A percentile compares a stretch with the other conserved stretches of the same genome.
Conservation (phyloP, 2,329 filamentous ascomycete species). For the Aspergillus sp. region DNA sequence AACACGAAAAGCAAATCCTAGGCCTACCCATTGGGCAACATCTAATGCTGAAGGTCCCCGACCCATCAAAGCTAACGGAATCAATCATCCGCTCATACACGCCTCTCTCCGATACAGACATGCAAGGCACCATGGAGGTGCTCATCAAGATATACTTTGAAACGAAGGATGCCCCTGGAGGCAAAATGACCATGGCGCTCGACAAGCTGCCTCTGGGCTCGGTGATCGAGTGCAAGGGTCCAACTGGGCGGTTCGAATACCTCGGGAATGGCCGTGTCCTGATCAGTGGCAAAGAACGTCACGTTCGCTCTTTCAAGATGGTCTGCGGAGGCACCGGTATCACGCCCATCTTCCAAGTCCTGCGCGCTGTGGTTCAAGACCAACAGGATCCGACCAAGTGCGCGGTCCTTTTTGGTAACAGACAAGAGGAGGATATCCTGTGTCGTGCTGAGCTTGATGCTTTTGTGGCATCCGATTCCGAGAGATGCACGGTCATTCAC, state of each 20-base stretch:
- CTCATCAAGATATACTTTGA: conserved; percentile 81
- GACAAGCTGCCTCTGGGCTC: conserved; percentile 71
- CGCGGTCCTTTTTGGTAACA: conserved; percentile 75
- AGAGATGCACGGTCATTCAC: conserved; percentile 64
- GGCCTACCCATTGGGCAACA: conserved; percentile 85
- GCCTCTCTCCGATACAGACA: conserved; percentile 66
- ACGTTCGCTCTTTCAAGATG: conserved; percentile 73
- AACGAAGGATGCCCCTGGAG: conserved; percentile 58
- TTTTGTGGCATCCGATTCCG: conserved; percentile 53
- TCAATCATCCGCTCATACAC: conserved; percentile 85
- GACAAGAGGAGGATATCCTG: conserved; percentile 76
- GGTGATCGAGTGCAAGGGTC: conserved; percentile 80
- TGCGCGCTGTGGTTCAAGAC: conserved; percentile 70
- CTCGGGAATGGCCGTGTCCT: conserved; percentile 63
- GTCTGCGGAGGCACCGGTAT: conserved; percentile 86
- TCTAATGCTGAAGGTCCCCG: conserved; percentile 76
- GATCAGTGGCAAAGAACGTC: conserved; percentile 57
- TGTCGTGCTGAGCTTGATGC: conserved; percentile 70
- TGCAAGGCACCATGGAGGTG: conserved; percentile 67
- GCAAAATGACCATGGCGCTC: conserved; percentile 78
- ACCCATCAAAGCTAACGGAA: conserved; percentile 63
- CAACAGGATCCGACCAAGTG: conserved; percentile 64
- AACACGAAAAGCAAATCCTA: conserved; percentile 66
- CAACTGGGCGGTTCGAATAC: conserved; percentile 83
- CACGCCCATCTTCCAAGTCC: conserved; percentile 85